A percentile compares a stretch with the other conserved stretches of the same genome.
These are phyloP conservation scores for Leucocoprinus leucothites DNA, from an alignment of 768 basidiomycete species.

Conservation along the genomic window DNA sequence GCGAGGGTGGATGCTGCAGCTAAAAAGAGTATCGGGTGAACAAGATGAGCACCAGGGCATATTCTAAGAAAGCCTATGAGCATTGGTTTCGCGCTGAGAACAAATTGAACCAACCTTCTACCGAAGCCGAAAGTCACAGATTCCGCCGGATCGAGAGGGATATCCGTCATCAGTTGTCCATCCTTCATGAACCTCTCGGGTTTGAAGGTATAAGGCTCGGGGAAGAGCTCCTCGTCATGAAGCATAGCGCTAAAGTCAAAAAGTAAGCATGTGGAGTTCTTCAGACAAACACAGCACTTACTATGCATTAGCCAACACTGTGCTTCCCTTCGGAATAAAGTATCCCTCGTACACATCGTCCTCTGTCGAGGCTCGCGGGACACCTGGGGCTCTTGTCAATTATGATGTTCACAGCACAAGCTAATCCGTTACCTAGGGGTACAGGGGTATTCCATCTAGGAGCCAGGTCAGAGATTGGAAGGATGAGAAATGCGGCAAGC, in stretches of 20 bases:
- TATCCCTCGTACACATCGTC: conserved; percentile 40
- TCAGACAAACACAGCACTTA: conserved; percentile 5
- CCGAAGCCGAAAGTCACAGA: conserved; percentile 18
- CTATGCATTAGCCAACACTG: conserved; percentile 16
- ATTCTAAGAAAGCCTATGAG: background rate
- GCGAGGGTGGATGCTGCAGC: conserved; percentile 14
- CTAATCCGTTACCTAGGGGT: background rate
- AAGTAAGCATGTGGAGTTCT: conserved; percentile 24
- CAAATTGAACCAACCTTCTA: conserved; percentile 9
- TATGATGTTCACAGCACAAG: background rate
- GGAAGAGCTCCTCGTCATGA: conserved; percentile 29
- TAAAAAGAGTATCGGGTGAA: background rate
- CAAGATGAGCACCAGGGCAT: conserved; percentile 13
- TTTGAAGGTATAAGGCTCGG: conserved; percentile 28
- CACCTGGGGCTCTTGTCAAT: conserved; percentile 14
- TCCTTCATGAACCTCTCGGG: conserved; percentile 24
- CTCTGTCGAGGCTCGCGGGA: conserved; percentile 28
- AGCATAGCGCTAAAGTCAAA: conserved; percentile 24
- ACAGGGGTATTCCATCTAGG: conserved; percentile 8
- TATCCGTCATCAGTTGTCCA: background rate
- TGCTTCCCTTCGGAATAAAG: conserved; percentile 25
- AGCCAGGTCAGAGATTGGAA: background rate
- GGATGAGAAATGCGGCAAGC: background rate
- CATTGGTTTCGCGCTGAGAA: background rate
- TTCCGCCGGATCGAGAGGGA: conserved; percentile 6